Evolutionary conservation across 306 rosid species (phyloP), one percentile per base, ranked within the genome.

Genomic region (Malus asiatica): DNA sequence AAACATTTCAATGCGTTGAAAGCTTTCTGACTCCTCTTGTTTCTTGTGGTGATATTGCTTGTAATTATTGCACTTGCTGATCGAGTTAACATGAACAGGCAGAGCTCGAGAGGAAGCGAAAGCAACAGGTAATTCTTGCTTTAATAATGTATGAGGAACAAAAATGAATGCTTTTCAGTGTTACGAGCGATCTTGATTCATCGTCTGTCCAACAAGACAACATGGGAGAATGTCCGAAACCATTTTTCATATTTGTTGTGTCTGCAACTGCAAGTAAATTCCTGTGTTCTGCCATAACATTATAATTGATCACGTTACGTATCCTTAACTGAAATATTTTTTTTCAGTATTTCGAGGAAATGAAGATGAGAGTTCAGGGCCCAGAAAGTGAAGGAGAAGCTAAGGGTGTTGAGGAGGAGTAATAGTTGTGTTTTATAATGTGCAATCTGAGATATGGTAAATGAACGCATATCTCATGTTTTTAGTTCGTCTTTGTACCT

Each of bases 61-160:
- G 66, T 42, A 18, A 40, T 71, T 82, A 16, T 15, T 42, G 45
- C 73, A 70, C 10, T 60, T 61, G 62, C 62, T 84, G 70, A 82
- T 51, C 30, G 25, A 25, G 68, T 25, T 40, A 46, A 80, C 45
- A 40, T 72, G 6, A 76, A 83, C 88, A 94, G 97, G 88, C 85
- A 6, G 93, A 90, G 71, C 72, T 84, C 19, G 96, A 91, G 82
- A 79, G 88, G 84, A 85, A 86, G 71, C 88, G 88, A 80, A 91
- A 85, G 79, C 91, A 85, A 77, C 97, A 89, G 95, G 98, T 89
- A 82, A 77, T n/a, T n/a, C 11, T 38, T 2, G 57, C 18, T 19
- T 23, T 58, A 14, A 9, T 12, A 29, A 68, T 55, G 33, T 14
- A 29, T 32, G 25, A 30, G 51, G 20, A n/a, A 22, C 8, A 48